Conservation (phyloP, 352 stramenopile genomes). For the Aphanomyces astaci region DNA sequence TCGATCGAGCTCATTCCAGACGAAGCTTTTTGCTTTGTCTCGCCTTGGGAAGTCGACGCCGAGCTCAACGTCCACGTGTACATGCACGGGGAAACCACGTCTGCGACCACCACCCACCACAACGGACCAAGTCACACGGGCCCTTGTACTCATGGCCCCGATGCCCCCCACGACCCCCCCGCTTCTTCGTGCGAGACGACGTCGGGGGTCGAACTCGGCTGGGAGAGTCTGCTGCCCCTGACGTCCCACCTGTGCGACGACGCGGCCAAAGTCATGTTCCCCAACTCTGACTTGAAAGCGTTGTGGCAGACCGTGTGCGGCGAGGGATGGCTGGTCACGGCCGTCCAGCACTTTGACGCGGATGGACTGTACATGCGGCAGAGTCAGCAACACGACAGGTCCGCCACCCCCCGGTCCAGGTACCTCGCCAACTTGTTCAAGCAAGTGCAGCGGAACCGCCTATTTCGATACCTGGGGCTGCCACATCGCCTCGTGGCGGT, state of each 20-base stretch:
- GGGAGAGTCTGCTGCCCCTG: constrained; percentile 61
- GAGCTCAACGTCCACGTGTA: constrained; percentile 49
- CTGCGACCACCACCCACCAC: background rate
- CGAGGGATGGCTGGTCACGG: constrained; percentile 73
- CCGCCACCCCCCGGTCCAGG: background rate
- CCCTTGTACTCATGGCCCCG: too few species aligned
- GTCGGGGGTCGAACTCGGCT: constrained; percentile 63
- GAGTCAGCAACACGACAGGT: background rate
- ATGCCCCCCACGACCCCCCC: constrained; percentile 22
- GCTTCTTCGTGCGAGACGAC: background rate
- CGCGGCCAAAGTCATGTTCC: constrained; percentile 47
- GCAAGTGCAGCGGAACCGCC: constrained; percentile 62
- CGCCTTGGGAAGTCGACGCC: constrained; percentile 75
- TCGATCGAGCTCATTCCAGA: constrained; percentile 19
- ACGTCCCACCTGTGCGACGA: constrained; percentile 54
- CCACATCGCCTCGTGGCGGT: constrained; percentile 67
- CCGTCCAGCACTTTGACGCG: constrained; percentile 68
- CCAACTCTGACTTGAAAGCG: constrained; percentile 37
- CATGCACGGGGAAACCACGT: constrained; percentile 37
- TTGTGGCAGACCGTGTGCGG: constrained; percentile 68
- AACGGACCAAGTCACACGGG: background rate
- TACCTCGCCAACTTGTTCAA: constrained; percentile 22
- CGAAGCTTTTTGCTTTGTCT: constrained; percentile 76
- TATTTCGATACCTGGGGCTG: constrained; percentile 67
- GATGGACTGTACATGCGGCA: constrained; percentile 44